Evolutionary conservation across 2,329 filamentous ascomycete genomes (phyloP).

Genomic region (Penicillium sp.): DNA sequence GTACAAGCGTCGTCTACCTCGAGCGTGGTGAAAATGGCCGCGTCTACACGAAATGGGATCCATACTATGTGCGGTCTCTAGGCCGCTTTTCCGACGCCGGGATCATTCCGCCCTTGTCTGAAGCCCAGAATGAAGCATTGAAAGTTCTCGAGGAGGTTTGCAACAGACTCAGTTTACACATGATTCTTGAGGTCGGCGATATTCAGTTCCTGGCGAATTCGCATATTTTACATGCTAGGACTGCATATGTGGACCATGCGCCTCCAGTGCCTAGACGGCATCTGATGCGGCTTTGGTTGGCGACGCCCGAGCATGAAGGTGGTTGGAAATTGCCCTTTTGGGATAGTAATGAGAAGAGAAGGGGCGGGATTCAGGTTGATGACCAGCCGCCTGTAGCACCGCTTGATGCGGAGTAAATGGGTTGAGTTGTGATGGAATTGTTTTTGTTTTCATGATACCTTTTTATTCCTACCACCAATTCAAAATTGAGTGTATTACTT

Average conservation of each 20-base stretch:
- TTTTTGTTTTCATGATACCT: slow-evolving; percentile 12
- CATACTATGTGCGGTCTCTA: slow-evolving; percentile 79
- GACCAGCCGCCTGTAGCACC: slow-evolving; percentile 72
- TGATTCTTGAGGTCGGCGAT: slow-evolving; percentile 82
- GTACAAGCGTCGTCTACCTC: slow-evolving; percentile 70
- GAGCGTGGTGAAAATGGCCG: slow-evolving; percentile 65
- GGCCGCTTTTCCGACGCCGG: slow-evolving; percentile 70
- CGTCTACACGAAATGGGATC: slow-evolving; percentile 84
- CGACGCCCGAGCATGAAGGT: slow-evolving; percentile 76
- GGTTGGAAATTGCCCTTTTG: slow-evolving; percentile 83
- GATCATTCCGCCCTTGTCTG: slow-evolving; percentile 68
- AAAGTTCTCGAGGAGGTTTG: slow-evolving; percentile 73
- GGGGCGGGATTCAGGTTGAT: slow-evolving; percentile 84
- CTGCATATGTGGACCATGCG: slow-evolving; percentile 70
- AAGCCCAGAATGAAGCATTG: slow-evolving; percentile 66
- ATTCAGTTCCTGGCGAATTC: slow-evolving; percentile 83
- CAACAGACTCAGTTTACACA: slow-evolving; percentile 70
- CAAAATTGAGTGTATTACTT: no score
- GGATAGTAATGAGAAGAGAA: slow-evolving; percentile 79
- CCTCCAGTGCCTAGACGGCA: slow-evolving; percentile 71
- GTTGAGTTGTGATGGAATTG: neutral
- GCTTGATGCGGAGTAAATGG: slow-evolving; percentile 69
- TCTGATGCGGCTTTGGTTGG: slow-evolving; percentile 79
- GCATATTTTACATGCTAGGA: slow-evolving; percentile 78
- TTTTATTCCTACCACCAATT: neutral